Conservation (phyloP, 257 asterid species). For the Agastache rugosa region DNA sequence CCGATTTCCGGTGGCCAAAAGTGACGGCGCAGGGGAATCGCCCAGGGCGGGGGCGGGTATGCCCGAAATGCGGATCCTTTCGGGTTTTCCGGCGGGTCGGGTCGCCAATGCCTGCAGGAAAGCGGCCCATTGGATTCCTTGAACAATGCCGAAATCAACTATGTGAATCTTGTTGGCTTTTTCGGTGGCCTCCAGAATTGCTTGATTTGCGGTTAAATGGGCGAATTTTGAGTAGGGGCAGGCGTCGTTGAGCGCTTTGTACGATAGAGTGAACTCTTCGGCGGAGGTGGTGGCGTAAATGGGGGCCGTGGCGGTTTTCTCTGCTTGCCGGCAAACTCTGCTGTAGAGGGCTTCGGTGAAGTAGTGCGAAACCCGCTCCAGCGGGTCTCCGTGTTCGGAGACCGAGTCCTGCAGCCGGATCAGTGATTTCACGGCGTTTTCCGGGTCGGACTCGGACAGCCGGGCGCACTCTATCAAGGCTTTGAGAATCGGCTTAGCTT, state of each 20-base stretch:
- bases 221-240: slow-evolving; percentile 95
- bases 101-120: slow-evolving; percentile 93
- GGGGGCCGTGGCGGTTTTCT: slow-evolving; percentile 33
- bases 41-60: slow-evolving; percentile 86
- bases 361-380: slow-evolving; percentile 76
- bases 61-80: slow-evolving; percentile 73
- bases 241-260: slow-evolving; percentile 82
- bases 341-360: slow-evolving; percentile 75
- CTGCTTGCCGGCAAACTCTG: slow-evolving; percentile 46
- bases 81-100: slow-evolving; percentile 87
- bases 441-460: slow-evolving; percentile 68
- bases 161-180: slow-evolving; percentile 69
- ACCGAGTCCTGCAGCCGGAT: slow-evolving; percentile 63
- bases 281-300: slow-evolving; percentile 56
- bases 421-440: slow-evolving; percentile 61
- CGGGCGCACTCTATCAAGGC: slow-evolving; percentile 72
- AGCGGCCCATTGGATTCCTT: slow-evolving; percentile 98
- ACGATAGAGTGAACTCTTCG: slow-evolving; percentile 78
- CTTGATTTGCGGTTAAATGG: slow-evolving; percentile 92
- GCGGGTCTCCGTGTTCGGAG: slow-evolving; percentile 70
- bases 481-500: slow-evolving; percentile 58
- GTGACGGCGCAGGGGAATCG: slow-evolving; percentile 60
- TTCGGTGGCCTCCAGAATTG: slow-evolving; percentile 86
- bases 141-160: slow-evolving; percentile 91
- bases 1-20: slow-evolving; percentile 86